These are phyloP conservation scores for Tetrahymena thermophila DNA, from an alignment of 73 alveolate species.

Conservation along the genomic window DNA sequence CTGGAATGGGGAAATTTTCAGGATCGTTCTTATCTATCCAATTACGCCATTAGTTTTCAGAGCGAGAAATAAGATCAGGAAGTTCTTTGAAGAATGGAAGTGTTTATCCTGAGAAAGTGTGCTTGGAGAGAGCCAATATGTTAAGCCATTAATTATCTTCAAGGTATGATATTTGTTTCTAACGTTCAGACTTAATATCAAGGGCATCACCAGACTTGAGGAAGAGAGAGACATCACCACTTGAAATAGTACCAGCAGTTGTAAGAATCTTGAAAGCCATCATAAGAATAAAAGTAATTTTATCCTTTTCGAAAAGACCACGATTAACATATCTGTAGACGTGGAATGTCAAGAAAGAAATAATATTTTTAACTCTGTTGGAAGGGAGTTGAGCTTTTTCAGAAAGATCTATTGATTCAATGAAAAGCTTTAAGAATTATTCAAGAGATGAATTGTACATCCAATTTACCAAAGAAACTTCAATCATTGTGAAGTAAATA, in stretches of 20 bases:
- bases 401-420: conserved; percentile 87
- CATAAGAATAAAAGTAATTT: conserved; percentile 95
- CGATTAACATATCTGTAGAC: conserved; percentile 98
- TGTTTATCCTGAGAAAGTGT: conserved; percentile 91
- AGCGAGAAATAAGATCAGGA: conserved; percentile 64
- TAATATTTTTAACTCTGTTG: conserved; percentile 89
- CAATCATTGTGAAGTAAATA: conserved; percentile 91
- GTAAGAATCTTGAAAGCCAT: conserved; percentile 94
- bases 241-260: conserved; percentile 88
- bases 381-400: conserved; percentile 80
- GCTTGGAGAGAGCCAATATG: conserved; percentile 93
- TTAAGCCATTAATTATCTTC: conserved; percentile 96
- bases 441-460: conserved; percentile 99
- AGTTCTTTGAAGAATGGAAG: conserved; percentile 77
- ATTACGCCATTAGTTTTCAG: conserved; percentile 65
- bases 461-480: conserved; percentile 94
- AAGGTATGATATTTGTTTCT: conserved; percentile 90
- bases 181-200: conserved; percentile 87
- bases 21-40: conserved; percentile 82
- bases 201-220: conserved; percentile 97
- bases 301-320: conserved; percentile 99
- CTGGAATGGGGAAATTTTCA: conserved; percentile 90
- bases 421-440: conserved; percentile 97
- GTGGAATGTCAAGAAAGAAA: conserved; percentile 71
- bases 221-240: conserved; percentile 90